Evolutionary conservation across 495 filamentous ascomycete genomes (phyloP).

Genomic region (Tirmania nivea): DNA sequence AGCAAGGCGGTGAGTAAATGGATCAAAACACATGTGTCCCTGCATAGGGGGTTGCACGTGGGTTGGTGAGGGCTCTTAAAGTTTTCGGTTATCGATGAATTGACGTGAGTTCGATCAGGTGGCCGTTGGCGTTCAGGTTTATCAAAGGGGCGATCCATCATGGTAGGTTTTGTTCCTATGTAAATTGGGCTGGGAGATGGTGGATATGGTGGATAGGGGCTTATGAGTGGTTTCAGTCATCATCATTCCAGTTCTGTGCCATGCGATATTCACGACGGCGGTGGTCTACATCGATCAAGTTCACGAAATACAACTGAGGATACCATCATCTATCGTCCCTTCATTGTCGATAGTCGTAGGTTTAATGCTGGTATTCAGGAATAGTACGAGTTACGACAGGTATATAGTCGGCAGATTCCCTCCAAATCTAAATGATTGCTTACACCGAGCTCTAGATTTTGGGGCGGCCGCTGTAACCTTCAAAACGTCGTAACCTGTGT

Average conservation of each 20-base stretch:
- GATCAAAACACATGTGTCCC: too few relatives aligned
- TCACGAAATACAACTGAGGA: slow-evolving; percentile 31
- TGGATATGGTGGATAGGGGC: too few relatives aligned
- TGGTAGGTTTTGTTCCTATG: slow-evolving; percentile 10
- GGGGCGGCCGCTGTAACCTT: slow-evolving; percentile 42
- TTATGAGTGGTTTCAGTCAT: slow-evolving; percentile 24
- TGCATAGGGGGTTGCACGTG: too few relatives aligned
- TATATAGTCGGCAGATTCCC: slow-evolving; percentile 20
- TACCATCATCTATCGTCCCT: slow-evolving; percentile 49
- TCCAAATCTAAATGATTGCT: background rate
- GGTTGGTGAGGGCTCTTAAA: too few relatives aligned
- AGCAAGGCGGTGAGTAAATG: background rate
- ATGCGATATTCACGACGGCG: slow-evolving; percentile 39
- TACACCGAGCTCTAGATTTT: slow-evolving; percentile 11
- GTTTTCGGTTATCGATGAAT: too few relatives aligned
- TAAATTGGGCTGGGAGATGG: background rate
- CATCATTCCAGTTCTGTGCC: slow-evolving; percentile 38
- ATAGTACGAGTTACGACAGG: slow-evolving; percentile 46
- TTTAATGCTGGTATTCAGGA: slow-evolving; percentile 62
- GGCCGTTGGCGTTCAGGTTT: slow-evolving; percentile 53
- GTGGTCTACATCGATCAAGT: slow-evolving; percentile 41
- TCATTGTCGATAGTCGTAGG: slow-evolving; percentile 62
- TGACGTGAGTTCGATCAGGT: slow-evolving; percentile 22
- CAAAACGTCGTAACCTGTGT: slow-evolving; percentile 36
- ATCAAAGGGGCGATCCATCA: slow-evolving; percentile 55